These are phyloP conservation scores for Podospora pseudocomata DNA, from an alignment of 495 filamentous ascomycete species.

Conservation along the genomic window DNA sequence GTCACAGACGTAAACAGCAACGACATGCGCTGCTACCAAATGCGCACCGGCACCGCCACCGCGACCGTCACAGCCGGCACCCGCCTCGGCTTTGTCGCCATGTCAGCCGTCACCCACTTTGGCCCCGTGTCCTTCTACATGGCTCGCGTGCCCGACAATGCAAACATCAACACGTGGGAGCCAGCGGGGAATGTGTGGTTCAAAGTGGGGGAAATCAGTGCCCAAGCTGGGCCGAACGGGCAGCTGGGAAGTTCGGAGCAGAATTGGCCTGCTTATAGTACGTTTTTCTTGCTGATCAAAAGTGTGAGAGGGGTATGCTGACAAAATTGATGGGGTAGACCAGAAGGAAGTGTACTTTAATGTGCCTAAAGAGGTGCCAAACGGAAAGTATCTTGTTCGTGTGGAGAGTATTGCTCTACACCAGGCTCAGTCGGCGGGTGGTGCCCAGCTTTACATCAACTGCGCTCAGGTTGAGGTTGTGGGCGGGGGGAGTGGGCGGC, in stretches of 20 bases:
- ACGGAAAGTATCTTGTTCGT: conserved; percentile 39
- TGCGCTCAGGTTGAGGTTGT: conserved; percentile 57
- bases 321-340: neutral
- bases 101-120: conserved; percentile 41
- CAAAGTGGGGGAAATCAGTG: conserved; percentile 41
- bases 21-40: conserved; percentile 47
- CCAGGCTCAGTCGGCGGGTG: conserved; percentile 35
- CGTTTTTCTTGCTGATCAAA: neutral
- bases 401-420: conserved; percentile 42
- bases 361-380: conserved; percentile 40
- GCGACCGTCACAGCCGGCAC: conserved; percentile 39
- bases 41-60: conserved; percentile 27
- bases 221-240: conserved; percentile 20
- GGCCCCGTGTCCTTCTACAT: conserved; percentile 50
- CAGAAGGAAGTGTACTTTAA: conserved; percentile 29
- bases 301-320: neutral
- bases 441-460: conserved; percentile 51
- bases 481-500: conserved; percentile 45
- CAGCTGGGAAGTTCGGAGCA: conserved; percentile 25
- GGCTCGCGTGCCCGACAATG: conserved; percentile 43
- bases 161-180: conserved; percentile 45
- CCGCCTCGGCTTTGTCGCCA: conserved; percentile 43
- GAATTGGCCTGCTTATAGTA: conserved; percentile 43
- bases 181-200: conserved; percentile 48
- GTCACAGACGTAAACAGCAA: conserved; percentile 39